A percentile compares a stretch with the other conserved stretches of the same genome.
phyloP scores from a whole-genome alignment of 169 alveolate species.

The Plasmodium yoelii region DNA sequence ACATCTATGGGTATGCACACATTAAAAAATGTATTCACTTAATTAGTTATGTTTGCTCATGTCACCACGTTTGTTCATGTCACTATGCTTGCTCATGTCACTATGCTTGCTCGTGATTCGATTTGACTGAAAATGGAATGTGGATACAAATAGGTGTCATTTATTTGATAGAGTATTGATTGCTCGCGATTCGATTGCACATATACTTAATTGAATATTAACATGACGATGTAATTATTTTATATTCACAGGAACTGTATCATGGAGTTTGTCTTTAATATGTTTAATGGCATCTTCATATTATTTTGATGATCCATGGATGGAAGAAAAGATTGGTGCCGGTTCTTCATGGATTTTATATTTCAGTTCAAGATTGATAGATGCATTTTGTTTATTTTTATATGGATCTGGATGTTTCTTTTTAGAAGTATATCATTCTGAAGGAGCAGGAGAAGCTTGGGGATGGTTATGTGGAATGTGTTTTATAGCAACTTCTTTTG shows the following conservation, averaged over 20 bases:
- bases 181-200: neutral
- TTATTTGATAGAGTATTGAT: neutral
- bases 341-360: conserved; percentile 90
- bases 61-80: no score
- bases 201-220: neutral
- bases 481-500: conserved; percentile 82
- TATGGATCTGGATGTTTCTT: conserved; percentile 91
- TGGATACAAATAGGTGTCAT: neutral
- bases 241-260: conserved; percentile 80
- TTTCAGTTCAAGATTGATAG: conserved; percentile 89
- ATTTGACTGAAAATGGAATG: neutral
- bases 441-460: conserved; percentile 94
- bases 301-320: conserved; percentile 90
- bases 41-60: neutral
- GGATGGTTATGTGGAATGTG: conserved; percentile 92
- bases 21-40: neutral
- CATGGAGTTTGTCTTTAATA: conserved; percentile 87
- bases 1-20: conserved; percentile 85
- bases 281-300: conserved; percentile 89
- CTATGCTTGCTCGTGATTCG: neutral
- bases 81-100: no score
- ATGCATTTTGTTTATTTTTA: conserved; percentile 85
- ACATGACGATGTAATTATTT: neutral
- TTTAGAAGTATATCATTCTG: conserved; percentile 93
- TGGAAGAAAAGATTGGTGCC: conserved; percentile 88